These are phyloP conservation scores for Cordyceps cateniannulata DNA, from an alignment of 2,329 filamentous ascomycete species.

Conservation along the genomic window DNA sequence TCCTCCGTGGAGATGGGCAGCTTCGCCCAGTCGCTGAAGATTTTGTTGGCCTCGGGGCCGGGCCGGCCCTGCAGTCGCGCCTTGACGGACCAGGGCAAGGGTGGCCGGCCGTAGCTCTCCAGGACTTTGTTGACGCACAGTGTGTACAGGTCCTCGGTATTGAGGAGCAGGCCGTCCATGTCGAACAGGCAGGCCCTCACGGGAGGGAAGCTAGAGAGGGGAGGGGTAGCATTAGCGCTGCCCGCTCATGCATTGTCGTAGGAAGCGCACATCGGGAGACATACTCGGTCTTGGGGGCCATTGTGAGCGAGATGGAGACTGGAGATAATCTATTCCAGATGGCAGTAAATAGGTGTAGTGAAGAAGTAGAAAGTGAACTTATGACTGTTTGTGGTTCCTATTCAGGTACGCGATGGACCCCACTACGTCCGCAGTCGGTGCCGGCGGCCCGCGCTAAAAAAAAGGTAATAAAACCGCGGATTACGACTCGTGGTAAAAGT, in stretches of 20 bases:
- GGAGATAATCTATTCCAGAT: not conserved
- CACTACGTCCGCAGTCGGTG: too few relatives aligned
- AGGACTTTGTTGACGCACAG: conserved; percentile 77
- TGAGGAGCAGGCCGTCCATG: conserved; percentile 94
- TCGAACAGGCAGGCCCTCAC: conserved; percentile 93
- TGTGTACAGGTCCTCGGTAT: conserved; percentile 89
- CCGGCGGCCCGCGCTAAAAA: too few relatives aligned
- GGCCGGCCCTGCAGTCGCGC: conserved; percentile 67
- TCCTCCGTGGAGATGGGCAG: conserved; percentile 69
- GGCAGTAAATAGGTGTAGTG: not conserved
- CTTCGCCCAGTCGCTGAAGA: conserved; percentile 73
- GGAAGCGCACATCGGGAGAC: conserved; percentile 15
- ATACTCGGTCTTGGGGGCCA: conserved; percentile 41
- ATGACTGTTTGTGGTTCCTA: not conserved
- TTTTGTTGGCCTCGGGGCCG: conserved; percentile 43
- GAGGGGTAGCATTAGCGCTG: not conserved
- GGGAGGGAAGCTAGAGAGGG: conserved; percentile 57
- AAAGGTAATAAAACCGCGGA: too few relatives aligned
- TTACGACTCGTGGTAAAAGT: too few relatives aligned
- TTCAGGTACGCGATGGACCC: too few relatives aligned
- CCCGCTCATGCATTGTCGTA: not conserved
- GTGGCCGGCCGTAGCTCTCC: conserved; percentile 62
- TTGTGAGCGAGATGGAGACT: conserved; percentile 17
- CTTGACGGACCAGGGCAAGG: conserved; percentile 90
- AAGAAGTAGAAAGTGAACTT: not conserved